Evolutionary conservation across 306 rosid species (phyloP).

Genomic region (Carpinus viminea): DNA sequence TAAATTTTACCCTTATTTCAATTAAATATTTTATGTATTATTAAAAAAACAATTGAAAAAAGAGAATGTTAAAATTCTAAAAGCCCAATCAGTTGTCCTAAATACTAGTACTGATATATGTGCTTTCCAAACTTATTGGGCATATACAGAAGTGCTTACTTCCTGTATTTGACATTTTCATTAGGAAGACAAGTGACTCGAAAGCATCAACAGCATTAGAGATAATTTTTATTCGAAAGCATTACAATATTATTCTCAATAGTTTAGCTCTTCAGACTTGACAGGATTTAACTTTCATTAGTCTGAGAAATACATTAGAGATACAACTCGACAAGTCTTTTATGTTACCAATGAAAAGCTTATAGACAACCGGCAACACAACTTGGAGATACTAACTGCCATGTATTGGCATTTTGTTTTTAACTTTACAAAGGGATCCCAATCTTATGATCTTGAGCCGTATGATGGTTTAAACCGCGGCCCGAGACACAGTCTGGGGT

Average conservation of each 20-base stretch:
- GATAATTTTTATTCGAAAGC: background rate
- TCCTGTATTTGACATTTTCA: too few relatives aligned
- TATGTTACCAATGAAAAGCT: background rate
- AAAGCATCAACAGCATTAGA: background rate
- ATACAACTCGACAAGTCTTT: background rate
- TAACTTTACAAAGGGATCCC: background rate
- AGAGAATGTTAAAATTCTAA: too few relatives aligned
- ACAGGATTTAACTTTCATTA: background rate
- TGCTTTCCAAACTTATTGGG: too few relatives aligned
- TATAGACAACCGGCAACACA: background rate
- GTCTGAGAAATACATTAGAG: background rate
- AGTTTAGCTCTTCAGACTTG: background rate
- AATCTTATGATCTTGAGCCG: background rate
- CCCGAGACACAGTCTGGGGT: conserved; percentile 39
- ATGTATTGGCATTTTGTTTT: background rate
- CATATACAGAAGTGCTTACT: too few relatives aligned
- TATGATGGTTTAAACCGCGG: conserved; percentile 34
- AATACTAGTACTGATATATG: too few relatives aligned
- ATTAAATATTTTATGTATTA: too few relatives aligned
- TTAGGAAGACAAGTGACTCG: too few relatives aligned
- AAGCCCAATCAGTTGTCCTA: too few relatives aligned
- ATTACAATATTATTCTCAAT: background rate
- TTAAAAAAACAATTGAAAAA: too few relatives aligned
- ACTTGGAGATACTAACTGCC: background rate
- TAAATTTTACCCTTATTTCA: too few relatives aligned